These are phyloP conservation scores for Lactifluus echinatus DNA, from an alignment of 768 basidiomycete genomes.

Conservation along the genomic window DNA sequence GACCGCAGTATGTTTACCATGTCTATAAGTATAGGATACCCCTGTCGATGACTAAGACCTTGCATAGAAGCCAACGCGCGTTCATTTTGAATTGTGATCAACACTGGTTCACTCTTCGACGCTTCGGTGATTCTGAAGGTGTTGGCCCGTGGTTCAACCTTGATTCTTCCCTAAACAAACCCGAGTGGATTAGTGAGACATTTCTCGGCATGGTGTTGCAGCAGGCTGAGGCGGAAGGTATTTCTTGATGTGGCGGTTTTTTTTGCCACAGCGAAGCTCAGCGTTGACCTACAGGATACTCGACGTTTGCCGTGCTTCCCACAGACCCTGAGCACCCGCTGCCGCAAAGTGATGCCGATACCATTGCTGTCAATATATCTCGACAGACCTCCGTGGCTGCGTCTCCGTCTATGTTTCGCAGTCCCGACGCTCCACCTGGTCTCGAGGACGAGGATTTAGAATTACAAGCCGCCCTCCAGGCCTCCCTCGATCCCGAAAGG, in stretches of 20 bases:
- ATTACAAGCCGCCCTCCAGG: slow-evolving; percentile 80
- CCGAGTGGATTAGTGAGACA: slow-evolving; percentile 77
- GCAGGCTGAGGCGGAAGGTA: slow-evolving; percentile 81
- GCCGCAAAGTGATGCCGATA: slow-evolving; percentile 62
- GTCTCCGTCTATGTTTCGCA: slow-evolving; percentile 8
- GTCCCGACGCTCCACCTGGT: slow-evolving; percentile 21
- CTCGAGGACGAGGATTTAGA: slow-evolving; percentile 83
- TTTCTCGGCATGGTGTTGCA: slow-evolving; percentile 83
- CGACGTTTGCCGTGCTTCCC: slow-evolving; percentile 68
- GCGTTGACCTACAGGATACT: slow-evolving; percentile 50
- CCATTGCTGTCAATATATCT: slow-evolving; percentile 54
- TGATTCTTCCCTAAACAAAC: slow-evolving; percentile 59
- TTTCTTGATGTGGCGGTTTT: slow-evolving; percentile 8
- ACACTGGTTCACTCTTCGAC: slow-evolving; percentile 85
- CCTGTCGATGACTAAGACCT: slow-evolving; percentile 11
- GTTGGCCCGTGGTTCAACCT: slow-evolving; percentile 83
- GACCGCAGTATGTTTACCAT: slow-evolving; percentile 56
- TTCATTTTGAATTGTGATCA: slow-evolving; percentile 82
- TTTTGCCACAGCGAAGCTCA: background rate
- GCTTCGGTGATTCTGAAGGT: slow-evolving; percentile 55
- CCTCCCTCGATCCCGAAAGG: slow-evolving; percentile 45
- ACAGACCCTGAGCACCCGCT: slow-evolving; percentile 49
- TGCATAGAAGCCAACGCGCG: slow-evolving; percentile 62
- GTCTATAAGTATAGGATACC: no score
- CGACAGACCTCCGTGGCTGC: slow-evolving; percentile 33